Evolutionary conservation across 2,329 filamentous ascomycete genomes (phyloP), one percentile per base, ranked within the genome.

Genomic region (Cephalotrichum gorgonifer): DNA sequence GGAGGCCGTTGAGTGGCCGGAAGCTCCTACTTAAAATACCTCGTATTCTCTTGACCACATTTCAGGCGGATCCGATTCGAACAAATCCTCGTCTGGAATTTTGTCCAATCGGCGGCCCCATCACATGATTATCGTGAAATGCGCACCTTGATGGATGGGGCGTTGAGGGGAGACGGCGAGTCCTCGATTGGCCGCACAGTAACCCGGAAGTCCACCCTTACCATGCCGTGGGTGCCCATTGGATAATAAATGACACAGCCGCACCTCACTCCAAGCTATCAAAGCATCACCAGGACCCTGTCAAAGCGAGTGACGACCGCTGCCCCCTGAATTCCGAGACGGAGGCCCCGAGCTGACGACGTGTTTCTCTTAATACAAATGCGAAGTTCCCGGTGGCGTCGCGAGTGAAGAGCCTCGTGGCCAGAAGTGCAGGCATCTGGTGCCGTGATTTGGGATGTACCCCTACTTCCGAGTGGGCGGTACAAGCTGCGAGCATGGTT

Each of bases 101-200:
- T 22, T 20, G 17, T 39, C 35, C 35, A 39, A 39, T 39, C n/a
- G 35, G n/a, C 35, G 9, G 35, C 23, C 25, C 25, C 28, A 38
- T 47, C 45, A 47, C 45, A 47, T 47, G 45, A 47, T 41, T 23
- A 11, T 42, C 39, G 33, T 14, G n/a, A 5, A n/a, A 26, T 47
- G 45, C 45, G 31, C 35, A 47, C 33, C 6, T 25, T 15, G 23
- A 20, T 22, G 9, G 35, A 20, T 20, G 23, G 11, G 17, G 23
- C 14, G 17, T 14, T 26, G 44, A 27, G 11, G 20, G 15, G 11
- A 39, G 15, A 17, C 12, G 15, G 20, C 33, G 22, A 15, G 20
- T 25, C 20, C 45, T n/a, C 20, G 17, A 41, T 41, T 47, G 45
- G 45, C 22, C 41, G 45, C 25, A 39, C 17, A 20, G 17, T 39